Conservation (phyloP, 2,329 filamentous ascomycete species). For the Fusarium sp. region DNA sequence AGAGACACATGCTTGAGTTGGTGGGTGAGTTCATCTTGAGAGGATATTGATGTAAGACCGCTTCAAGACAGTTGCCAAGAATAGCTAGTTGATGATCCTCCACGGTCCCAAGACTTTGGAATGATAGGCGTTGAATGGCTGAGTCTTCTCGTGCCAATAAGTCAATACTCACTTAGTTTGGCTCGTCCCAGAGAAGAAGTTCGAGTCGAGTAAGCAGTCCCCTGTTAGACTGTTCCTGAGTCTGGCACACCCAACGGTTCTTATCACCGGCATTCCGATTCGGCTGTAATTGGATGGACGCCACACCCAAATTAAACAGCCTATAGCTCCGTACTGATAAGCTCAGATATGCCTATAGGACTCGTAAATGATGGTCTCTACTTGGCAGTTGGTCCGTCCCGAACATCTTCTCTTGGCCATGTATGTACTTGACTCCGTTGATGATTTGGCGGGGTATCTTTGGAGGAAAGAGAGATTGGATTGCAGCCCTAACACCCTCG, state of each 20-base stretch:
- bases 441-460: not conserved
- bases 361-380: slow-evolving; percentile 20
- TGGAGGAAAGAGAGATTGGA: not conserved
- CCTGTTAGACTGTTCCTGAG: slow-evolving; percentile 35
- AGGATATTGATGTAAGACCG: slow-evolving; percentile 4
- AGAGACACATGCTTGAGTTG: slow-evolving; percentile 15
- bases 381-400: slow-evolving; percentile 41
- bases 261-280: slow-evolving; percentile 44
- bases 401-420: slow-evolving; percentile 37
- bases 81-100: slow-evolving; percentile 28
- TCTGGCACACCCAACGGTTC: slow-evolving; percentile 25
- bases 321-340: slow-evolving; percentile 44
- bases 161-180: not conserved
- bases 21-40: slow-evolving; percentile 1
- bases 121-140: slow-evolving; percentile 15
- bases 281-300: slow-evolving; percentile 30
- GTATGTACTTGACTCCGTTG: slow-evolving; percentile 12
- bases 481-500: slow-evolving; percentile 1
- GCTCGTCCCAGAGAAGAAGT: slow-evolving; percentile 16
- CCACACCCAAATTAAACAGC: slow-evolving; percentile 41
- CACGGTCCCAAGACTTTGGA: not conserved
- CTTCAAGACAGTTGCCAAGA: slow-evolving; percentile 20
- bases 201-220: not conserved
- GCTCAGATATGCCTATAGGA: slow-evolving; percentile 40
- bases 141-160: not conserved